Base-by-base conservation (phyloP, 768 basidiomycete genomes). In the Phlegmacium glaucopus region DNA sequence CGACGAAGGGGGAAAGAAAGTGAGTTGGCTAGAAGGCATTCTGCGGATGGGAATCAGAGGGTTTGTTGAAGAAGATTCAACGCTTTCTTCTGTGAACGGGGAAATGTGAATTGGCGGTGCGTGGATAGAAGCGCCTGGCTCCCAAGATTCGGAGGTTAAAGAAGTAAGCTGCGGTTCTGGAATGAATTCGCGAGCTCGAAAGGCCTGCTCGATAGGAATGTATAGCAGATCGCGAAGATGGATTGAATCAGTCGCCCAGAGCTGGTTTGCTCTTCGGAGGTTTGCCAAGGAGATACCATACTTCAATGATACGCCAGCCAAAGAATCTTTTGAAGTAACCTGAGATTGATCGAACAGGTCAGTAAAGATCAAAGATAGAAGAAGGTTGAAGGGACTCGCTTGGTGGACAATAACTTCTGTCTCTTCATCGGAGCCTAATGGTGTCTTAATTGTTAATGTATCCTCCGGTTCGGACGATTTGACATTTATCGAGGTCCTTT, bases 211-310 rank as follows among this genome's bases (percentile, higher is more conserved):
- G 29, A 85, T 59, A 0, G 94, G 93, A 47, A 98, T 85, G 58
- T 88, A 84, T 29, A 96, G 79, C 6, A 81, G 73, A 39, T 83
- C 82, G 25, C 94, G 87, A 28, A 94, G 77, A 67, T 95, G 91
- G 39, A 99, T 88, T 1, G 91, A 78, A 62, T 98, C 96, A 6
- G 90, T 87, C 6, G 91, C 65, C 96, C 96, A 99, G 7, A 99
- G 72, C 54, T 94, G 90, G 65, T 99, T 99, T 40, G 85, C 84
- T 55, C 83, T 77, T 40, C 94, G 85, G 10, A 99, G 77, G 11
- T 87, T 85, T 22, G 90, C 78, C 44, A 96, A 72, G 13, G 85
- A 78, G 45, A 95, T 85, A 2, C 90, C 91, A 63, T 97, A 96
- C 57, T 85, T 90, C 41, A 98, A 72, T 0, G 95, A 83, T 10